Conservation (phyloP, 352 stramenopile genomes). For the Aphanomyces euteiches region DNA sequence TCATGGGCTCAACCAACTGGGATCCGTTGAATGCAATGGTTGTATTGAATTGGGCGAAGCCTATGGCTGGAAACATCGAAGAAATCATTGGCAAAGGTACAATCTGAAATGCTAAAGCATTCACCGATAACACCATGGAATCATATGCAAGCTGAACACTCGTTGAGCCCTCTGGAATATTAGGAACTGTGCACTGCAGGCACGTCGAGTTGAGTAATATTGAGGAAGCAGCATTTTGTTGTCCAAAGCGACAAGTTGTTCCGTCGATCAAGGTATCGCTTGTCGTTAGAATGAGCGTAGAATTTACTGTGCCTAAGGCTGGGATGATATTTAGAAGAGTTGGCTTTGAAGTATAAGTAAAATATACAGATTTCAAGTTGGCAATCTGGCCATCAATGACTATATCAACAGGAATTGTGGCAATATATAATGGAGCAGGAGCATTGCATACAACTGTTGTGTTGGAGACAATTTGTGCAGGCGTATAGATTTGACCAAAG, state of each 20-base stretch:
- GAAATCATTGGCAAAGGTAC: background rate
- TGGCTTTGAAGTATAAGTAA: slow-evolving; percentile 12
- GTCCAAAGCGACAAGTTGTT: slow-evolving; percentile 2
- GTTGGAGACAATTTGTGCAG: background rate
- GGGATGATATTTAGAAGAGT: background rate
- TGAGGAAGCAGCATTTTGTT: background rate
- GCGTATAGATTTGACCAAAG: background rate
- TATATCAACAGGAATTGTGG: background rate
- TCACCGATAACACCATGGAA: background rate
- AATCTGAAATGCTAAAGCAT: slow-evolving; percentile 10
- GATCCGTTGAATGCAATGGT: slow-evolving; percentile 11
- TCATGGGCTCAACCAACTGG: background rate
- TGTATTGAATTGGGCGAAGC: slow-evolving; percentile 2
- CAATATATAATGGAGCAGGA: background rate
- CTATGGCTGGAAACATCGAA: background rate
- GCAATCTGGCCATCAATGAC: background rate
- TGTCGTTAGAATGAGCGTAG: background rate
- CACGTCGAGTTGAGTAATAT: too few relatives aligned
- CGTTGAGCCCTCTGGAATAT: too few relatives aligned
- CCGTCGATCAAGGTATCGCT: background rate
- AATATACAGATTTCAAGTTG: background rate
- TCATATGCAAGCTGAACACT: background rate
- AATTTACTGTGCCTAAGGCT: background rate
- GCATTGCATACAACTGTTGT: background rate
- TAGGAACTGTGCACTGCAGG: background rate